Conservation (phyloP, 2,329 filamentous ascomycete species). For the Xylaria sp. region DNA sequence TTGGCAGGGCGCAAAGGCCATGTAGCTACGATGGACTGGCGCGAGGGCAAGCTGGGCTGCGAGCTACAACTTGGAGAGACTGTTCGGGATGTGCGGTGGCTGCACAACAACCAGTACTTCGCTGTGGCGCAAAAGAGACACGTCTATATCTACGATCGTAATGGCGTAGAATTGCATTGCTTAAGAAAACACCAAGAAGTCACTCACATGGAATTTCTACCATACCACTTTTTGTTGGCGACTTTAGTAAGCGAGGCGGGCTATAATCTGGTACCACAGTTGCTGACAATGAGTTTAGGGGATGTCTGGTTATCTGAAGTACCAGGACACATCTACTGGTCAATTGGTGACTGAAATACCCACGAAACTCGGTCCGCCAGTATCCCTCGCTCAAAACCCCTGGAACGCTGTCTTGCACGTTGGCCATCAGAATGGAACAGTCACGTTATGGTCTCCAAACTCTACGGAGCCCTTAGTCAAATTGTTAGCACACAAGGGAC, state of each 20-base stretch:
- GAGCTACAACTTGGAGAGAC: conserved; percentile 92
- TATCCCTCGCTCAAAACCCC: conserved; percentile 83
- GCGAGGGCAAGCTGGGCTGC: conserved; percentile 85
- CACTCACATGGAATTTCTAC: conserved; percentile 90
- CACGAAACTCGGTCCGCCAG: conserved; percentile 82
- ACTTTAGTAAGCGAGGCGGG: conserved; percentile 66
- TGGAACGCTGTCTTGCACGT: conserved; percentile 91
- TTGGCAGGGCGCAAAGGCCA: conserved; percentile 91
- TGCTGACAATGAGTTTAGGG: conserved; percentile 52
- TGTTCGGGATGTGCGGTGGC: conserved; percentile 83
- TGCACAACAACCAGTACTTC: conserved; percentile 94
- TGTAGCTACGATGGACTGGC: conserved; percentile 95
- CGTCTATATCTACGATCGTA: conserved; percentile 92
- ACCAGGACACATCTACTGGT: conserved; percentile 93
- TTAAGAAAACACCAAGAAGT: conserved; percentile 89
- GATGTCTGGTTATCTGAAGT: conserved; percentile 71
- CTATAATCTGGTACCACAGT: neutral
- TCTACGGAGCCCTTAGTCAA: conserved; percentile 85
- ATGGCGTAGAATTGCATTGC: conserved; percentile 90
- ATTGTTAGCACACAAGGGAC: conserved; percentile 84
- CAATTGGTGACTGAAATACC: conserved; percentile 83
- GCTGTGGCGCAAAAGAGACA: conserved; percentile 93
- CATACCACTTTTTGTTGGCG: conserved; percentile 92
- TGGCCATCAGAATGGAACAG: conserved; percentile 92
- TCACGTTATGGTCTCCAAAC: conserved; percentile 96